Evolutionary conservation across 2,329 filamentous ascomycete genomes (phyloP).

Genomic region (Verticillium klebahnii): DNA sequence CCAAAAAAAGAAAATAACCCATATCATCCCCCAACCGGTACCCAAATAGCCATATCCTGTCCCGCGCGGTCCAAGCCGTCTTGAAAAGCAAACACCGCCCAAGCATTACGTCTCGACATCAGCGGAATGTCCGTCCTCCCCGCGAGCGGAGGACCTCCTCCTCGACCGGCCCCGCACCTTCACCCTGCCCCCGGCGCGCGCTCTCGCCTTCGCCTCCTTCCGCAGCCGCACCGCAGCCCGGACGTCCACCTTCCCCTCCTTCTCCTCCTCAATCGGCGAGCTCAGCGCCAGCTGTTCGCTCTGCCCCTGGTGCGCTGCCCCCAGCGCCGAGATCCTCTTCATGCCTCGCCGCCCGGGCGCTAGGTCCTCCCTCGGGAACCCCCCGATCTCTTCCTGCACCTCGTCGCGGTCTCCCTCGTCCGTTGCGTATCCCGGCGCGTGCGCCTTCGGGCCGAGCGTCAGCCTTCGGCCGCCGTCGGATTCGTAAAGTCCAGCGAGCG

Average conservation of each 20-base stretch:
- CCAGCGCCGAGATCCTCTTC: constrained; percentile 11
- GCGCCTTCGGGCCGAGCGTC: constrained; percentile 3
- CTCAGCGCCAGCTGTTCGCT: neutral
- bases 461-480: neutral
- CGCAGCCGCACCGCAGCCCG: constrained; percentile 22
- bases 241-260: constrained; percentile 17
- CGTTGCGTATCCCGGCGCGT: neutral
- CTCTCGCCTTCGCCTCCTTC: constrained; percentile 24
- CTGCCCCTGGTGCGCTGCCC: constrained; percentile 6
- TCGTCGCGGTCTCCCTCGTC: constrained; percentile 7
- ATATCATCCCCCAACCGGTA: neutral
- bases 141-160: neutral
- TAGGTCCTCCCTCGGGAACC: constrained; percentile 5
- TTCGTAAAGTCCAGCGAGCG: neutral
- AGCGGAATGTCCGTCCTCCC: neutral
- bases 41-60: neutral
- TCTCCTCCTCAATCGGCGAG: constrained; percentile 11
- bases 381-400: neutral
- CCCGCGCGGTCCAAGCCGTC: neutral
- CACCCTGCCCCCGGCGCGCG: constrained; percentile 12
- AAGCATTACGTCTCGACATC: neutral
- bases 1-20: neutral
- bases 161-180: neutral
- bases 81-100: neutral
- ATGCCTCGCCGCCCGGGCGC: constrained; percentile 8